Evolutionary conservation across 1,284 basidiomycete genomes (phyloP).

Genomic region (Apiotrichum brassicae): DNA sequence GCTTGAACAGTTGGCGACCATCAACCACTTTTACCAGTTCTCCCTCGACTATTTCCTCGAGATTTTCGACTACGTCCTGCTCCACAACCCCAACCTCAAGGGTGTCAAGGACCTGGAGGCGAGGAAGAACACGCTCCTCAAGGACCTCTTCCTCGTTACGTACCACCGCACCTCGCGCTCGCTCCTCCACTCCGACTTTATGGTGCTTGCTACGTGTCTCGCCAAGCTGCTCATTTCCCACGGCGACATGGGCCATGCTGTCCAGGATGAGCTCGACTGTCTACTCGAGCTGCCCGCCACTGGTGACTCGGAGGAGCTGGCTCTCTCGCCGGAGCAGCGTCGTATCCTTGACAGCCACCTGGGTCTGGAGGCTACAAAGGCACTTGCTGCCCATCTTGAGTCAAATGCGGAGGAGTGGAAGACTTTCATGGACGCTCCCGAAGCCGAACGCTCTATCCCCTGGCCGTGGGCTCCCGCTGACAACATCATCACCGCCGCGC

Average conservation of each 20-base stretch:
- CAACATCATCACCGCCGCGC: constrained; percentile 25
- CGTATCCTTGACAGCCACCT: constrained; percentile 26
- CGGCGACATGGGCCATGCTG: constrained; percentile 58
- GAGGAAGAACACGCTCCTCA: constrained; percentile 76
- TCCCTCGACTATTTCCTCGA: constrained; percentile 96
- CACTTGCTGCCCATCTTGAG: constrained; percentile 62
- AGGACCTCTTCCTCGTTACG: constrained; percentile 84
- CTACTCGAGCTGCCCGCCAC: constrained; percentile 62
- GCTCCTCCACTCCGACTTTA: constrained; percentile 82
- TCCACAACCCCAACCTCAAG: constrained; percentile 82
- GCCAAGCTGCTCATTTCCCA: constrained; percentile 78
- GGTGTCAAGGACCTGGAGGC: constrained; percentile 65
- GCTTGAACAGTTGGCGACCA: constrained; percentile 83
- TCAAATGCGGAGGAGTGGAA: constrained; percentile 67
- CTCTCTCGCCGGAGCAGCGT: constrained; percentile 27
- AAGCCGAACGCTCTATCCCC: constrained; percentile 69
- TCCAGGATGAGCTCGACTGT: constrained; percentile 80
- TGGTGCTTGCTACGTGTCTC: constrained; percentile 83
- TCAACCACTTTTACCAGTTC: constrained; percentile 99
- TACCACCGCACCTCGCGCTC: constrained; percentile 88
- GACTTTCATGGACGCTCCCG: constrained; percentile 61
- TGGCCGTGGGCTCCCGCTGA: constrained; percentile 58
- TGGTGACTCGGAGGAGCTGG: constrained; percentile 6
- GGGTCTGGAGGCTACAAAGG: constrained; percentile 53
- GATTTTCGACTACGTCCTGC: constrained; percentile 92